Conservation (phyloP, 768 basidiomycete genomes). For the Calocybe indica region DNA sequence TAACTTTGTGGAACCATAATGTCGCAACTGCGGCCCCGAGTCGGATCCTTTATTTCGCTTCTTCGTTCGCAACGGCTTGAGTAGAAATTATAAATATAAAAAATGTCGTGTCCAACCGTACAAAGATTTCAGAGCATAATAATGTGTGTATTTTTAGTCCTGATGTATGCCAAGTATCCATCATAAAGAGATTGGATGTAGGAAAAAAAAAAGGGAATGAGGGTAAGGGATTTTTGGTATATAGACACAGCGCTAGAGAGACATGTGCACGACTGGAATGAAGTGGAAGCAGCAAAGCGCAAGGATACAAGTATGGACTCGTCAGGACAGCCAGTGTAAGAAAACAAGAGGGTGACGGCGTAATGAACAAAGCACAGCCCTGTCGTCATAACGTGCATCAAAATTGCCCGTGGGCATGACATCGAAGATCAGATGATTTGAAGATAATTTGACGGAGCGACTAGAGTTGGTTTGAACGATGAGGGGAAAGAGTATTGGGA, state of each 20-base stretch:
- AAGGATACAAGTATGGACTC: too few relatives aligned
- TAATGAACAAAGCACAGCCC: too few relatives aligned
- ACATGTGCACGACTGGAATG: too few relatives aligned
- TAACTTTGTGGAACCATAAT: too few relatives aligned
- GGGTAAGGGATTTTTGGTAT: slow-evolving; percentile 1
- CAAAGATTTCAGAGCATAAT: slow-evolving; percentile 10
- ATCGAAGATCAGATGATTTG: slow-evolving; percentile 55
- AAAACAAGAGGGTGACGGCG: too few relatives aligned
- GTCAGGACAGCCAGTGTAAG: too few relatives aligned
- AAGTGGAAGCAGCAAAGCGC: too few relatives aligned
- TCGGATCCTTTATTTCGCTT: too few relatives aligned
- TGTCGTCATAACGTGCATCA: too few relatives aligned
- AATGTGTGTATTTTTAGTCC: slow-evolving; percentile 5
- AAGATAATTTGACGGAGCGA: slow-evolving; percentile 83
- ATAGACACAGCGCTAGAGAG: too few relatives aligned
- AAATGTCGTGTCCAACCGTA: slow-evolving; percentile 1
- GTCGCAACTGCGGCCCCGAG: too few relatives aligned
- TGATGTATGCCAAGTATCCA: slow-evolving; percentile 7
- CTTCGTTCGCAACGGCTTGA: too few relatives aligned
- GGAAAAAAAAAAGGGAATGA: slow-evolving; percentile 1
- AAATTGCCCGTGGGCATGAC: background rate
- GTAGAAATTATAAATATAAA: background rate
- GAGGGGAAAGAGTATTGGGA: background rate
- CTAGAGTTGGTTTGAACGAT: slow-evolving; percentile 27
- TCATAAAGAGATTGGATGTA: background rate